phyloP scores from a whole-genome alignment of 768 basidiomycete genomes.

The Macrocybe gigantea region DNA sequence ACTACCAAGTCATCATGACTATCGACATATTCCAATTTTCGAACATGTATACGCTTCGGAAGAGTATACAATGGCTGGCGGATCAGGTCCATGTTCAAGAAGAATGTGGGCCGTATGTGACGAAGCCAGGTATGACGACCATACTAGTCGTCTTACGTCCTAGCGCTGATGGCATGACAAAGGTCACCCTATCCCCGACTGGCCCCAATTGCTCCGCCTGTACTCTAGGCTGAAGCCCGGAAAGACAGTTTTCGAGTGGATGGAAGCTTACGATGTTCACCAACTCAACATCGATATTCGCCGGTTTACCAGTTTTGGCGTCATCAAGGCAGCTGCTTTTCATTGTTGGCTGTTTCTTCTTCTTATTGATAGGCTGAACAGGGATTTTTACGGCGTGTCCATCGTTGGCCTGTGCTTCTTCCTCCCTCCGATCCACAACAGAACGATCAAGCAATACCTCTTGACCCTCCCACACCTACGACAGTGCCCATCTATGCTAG shows the following conservation, averaged over 20 bases:
- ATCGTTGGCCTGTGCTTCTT: conserved; percentile 84
- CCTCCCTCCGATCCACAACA: conserved; percentile 26
- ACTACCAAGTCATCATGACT: conserved; percentile 95
- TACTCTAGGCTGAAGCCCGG: conserved; percentile 86
- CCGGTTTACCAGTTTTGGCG: conserved; percentile 94
- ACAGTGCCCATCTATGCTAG: conserved; percentile 19
- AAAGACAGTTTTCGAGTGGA: conserved; percentile 83
- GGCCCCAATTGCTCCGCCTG: conserved; percentile 80
- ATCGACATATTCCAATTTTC: conserved; percentile 97
- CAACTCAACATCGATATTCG: conserved; percentile 80
- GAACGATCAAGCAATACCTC: conserved; percentile 11
- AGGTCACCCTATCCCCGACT: conserved; percentile 67
- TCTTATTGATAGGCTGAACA: conserved; percentile 17
- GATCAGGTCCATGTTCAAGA: conserved; percentile 77
- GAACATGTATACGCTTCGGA: conserved; percentile 92
- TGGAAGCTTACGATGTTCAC: conserved; percentile 67
- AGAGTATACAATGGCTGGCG: conserved; percentile 82
- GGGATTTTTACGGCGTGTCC: conserved; percentile 90
- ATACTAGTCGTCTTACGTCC: not conserved
- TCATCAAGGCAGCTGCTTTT: conserved; percentile 76
- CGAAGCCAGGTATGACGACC: conserved; percentile 51
- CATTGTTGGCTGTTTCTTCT: not conserved
- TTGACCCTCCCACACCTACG: conserved; percentile 6
- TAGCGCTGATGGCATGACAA: conserved; percentile 3
- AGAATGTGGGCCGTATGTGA: conserved; percentile 93